Evolutionary conservation across 257 asterid genomes (phyloP), one percentile per base, ranked within the genome.

Genomic region (Solanum okadae): DNA sequence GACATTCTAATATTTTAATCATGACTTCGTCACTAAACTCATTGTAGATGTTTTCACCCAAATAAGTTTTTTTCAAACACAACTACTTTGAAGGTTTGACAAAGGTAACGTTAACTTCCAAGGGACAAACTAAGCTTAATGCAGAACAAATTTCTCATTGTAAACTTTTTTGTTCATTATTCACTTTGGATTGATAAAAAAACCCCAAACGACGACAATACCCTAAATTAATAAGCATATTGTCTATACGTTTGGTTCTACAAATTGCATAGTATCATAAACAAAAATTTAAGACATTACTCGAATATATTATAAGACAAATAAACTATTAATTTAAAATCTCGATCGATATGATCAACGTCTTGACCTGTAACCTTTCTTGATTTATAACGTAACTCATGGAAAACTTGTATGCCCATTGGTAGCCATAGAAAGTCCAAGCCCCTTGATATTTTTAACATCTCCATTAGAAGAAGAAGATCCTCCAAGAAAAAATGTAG

Each of bases 341-440:
- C 29, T 49, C 1, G 70, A 82, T 49, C 6, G 20, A 82, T 29
- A 15, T 79, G 67, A 44, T 82, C 6, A 46, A 46, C 29, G 42
- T 29, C 31, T 82, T 29, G 67, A 44, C 27, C 65, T 4, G 38
- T 15, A 44, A 79, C 33, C 13, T 79, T 42, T 44, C 11, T 81
- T 46, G 27, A 46, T 29, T 16, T 5, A 29, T 52, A 52, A 52
- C 10, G 63, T 25, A 42, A 79, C 59, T 82, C 44, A 82, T 20
- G 86, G 86, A 31, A 82, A 49, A 77, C 86, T 81, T 10, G 88
- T 29, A 84, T 35, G 87, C 22, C 91, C 92, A n/a, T 90, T 90
- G 40, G 90, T 88, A 84, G 90, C 86, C 91, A 92, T 89, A 1
- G 92, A 59, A 90, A 92, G 92, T 71, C 94, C 93, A 75, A 86